Percentiles rank a stretch among this genome's conserved stretches.
phyloP scores from a whole-genome alignment of 192 early-diverging fungal species.

The Podila epicladia region DNA sequence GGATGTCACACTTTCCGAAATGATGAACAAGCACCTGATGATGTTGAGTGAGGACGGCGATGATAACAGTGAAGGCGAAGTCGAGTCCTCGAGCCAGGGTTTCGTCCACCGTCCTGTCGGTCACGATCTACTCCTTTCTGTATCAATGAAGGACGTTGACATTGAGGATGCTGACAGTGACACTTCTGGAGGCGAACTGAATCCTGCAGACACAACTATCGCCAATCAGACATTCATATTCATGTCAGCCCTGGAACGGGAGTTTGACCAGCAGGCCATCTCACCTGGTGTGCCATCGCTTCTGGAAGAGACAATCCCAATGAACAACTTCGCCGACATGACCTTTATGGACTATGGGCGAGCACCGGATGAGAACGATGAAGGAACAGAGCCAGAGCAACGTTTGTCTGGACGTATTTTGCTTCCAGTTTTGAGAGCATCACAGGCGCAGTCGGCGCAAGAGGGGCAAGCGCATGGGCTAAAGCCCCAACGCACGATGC shows the following conservation, averaged over 20 bases:
- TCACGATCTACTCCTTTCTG: background rate
- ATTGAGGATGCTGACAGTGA: background rate
- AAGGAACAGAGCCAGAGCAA: background rate
- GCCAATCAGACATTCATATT: slow-evolving; percentile 17
- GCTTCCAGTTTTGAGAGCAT: too few species aligned
- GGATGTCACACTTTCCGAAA: slow-evolving; percentile 38
- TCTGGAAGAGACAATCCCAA: slow-evolving; percentile 26
- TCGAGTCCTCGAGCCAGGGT: background rate
- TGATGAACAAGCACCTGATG: slow-evolving; percentile 22
- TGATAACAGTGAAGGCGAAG: background rate
- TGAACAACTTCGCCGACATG: slow-evolving; percentile 14
- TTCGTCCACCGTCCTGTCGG: background rate
- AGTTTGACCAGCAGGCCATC: slow-evolving; percentile 11
- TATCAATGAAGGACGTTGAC: background rate
- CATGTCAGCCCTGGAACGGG: slow-evolving; percentile 25
- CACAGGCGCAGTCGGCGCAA: background rate
- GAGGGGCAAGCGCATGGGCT: background rate
- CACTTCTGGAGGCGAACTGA: background rate
- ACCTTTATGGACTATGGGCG: slow-evolving; percentile 7
- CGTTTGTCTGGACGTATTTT: too few species aligned
- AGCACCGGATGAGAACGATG: background rate
- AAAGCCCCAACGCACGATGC: background rate
- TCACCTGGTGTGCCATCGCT: slow-evolving; percentile 4
- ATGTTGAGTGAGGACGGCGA: slow-evolving; percentile 27
- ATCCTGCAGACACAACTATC: slow-evolving; percentile 16